These are phyloP conservation scores for Floccularia luteovirens DNA, from an alignment of 768 basidiomycete species.

Conservation along the genomic window DNA sequence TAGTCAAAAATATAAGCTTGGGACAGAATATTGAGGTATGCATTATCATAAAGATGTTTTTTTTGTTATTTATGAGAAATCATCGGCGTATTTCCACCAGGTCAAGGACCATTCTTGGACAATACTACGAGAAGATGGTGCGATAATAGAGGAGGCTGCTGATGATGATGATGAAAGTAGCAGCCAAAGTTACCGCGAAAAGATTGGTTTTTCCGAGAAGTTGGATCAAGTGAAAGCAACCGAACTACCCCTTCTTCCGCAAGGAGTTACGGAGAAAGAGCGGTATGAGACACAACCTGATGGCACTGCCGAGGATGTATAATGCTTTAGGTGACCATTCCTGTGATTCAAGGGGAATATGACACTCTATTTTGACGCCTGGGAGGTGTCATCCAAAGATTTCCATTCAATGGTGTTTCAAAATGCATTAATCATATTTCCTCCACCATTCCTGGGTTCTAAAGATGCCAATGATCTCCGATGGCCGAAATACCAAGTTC, in stretches of 20 bases:
- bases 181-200: constrained; percentile 35
- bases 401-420: background rate
- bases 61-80: background rate
- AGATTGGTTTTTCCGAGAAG: constrained; percentile 32
- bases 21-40: constrained; percentile 72
- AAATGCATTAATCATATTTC: too few relatives aligned
- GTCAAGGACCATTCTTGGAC: constrained; percentile 54
- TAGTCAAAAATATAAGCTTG: constrained; percentile 70
- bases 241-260: background rate
- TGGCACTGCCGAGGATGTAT: too few relatives aligned
- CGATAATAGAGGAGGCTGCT: constrained; percentile 50
- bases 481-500: too few relatives aligned
- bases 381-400: too few relatives aligned
- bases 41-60: constrained; percentile 3
- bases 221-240: constrained; percentile 15
- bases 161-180: constrained; percentile 29
- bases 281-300: background rate
- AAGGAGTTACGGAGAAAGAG: background rate
- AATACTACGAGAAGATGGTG: constrained; percentile 54
- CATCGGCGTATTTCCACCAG: constrained; percentile 17
- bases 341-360: too few relatives aligned
- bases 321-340: too few relatives aligned
- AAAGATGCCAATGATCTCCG: too few relatives aligned
- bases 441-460: too few relatives aligned
- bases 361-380: too few relatives aligned